A percentile compares a stretch with the other conserved stretches of the same genome.
Conservation (phyloP, 1,139 yeast genomes). For the Lodderomyces margitis region DNA sequence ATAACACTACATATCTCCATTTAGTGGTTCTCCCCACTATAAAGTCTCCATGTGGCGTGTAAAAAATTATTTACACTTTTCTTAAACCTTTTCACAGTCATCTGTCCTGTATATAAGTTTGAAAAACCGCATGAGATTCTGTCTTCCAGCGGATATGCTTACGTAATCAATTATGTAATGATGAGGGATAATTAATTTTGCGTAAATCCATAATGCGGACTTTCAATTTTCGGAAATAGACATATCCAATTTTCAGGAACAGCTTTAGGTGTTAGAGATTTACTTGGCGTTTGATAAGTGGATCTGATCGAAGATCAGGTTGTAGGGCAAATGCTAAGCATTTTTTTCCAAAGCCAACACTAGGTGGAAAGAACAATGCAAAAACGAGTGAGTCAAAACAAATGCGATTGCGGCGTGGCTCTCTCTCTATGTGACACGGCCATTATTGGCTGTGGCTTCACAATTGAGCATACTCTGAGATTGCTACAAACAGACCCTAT, state of each 20-base stretch:
- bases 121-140: neutral
- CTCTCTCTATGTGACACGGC: neutral
- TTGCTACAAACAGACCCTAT: neutral
- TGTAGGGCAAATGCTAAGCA: no score
- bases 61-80: neutral
- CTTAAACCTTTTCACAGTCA: neutral
- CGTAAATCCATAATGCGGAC: neutral
- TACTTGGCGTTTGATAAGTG: slow-evolving; percentile 1
- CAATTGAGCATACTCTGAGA: neutral
- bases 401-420: neutral
- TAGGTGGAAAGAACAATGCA: no score
- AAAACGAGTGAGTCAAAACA: neutral
- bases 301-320: no score
- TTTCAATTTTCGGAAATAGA: no score
- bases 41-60: neutral
- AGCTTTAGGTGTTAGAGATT: neutral
- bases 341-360: no score
- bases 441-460: neutral
- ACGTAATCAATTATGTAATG: neutral
- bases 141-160: neutral
- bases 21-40: no score
- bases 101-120: neutral
- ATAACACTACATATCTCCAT: no score
- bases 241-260: neutral
- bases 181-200: no score